Base-by-base conservation (phyloP, 2,329 filamentous ascomycete genomes). In the Fusarium sp. region DNA sequence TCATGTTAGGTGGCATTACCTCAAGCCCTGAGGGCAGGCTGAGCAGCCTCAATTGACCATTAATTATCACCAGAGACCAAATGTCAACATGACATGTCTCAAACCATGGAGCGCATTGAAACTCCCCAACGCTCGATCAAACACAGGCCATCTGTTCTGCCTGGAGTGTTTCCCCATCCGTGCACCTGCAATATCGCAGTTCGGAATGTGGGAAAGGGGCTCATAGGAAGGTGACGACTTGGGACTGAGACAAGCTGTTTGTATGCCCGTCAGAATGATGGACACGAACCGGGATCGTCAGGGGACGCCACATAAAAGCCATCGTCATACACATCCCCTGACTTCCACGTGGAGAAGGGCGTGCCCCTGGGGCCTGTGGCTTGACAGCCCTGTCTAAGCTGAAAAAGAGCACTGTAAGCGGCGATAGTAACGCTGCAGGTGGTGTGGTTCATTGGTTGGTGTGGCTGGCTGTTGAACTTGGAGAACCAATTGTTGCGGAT, bases 231-330 rank as follows among this genome's bases (percentile, higher is more conserved):
- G 62, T 61, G 61, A 59, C 63, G 52, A 57, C 58, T 33, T 69
- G 47, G 37, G 39, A 61, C 66, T 50, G 60, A 63, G 59, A 63
- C 38, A 35, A 29, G 44, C n/a, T 42, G 42, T 64, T 41, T 63
- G 48, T 42, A 65, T 65, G 62, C 18, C 44, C 57, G 52, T 66
- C 66, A 69, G 52, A 56, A 48, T 52, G 41, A 62, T 55, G 55
- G 57, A 20, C 62, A 59, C 62, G 53, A 70, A 68, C 67, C 49
- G 33, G 57, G 67, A 69, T 70, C 67, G 63, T 60, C 67, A 69
- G 67, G 66, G 66, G 67, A 70, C 67, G 67, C 63, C 67, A 70
- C 63, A 56, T 41, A 54, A 24, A 24, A 31, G 42, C 57, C 47
- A 63, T 61, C 56, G 39, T 53, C 57, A 68, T 52, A 46, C 31